Evolutionary conservation across 2,329 filamentous ascomycete genomes (phyloP).

Genomic region (Xylaria sp.): DNA sequence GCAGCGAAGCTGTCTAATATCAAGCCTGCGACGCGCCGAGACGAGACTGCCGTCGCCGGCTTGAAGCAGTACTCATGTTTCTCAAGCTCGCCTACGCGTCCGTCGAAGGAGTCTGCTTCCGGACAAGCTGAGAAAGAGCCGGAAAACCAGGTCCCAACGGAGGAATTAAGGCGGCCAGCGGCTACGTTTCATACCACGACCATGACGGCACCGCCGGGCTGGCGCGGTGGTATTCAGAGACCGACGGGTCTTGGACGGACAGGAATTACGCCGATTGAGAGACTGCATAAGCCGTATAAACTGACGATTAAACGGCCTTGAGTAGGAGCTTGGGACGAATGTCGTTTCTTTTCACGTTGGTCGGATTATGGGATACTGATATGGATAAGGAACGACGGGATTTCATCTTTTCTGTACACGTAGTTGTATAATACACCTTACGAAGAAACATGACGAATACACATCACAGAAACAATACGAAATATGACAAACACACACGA

Average conservation of each 20-base stretch:
- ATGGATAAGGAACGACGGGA: not conserved
- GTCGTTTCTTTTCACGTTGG: too few species aligned
- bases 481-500: too few species aligned
- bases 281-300: slow-evolving; percentile 52
- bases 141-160: slow-evolving; percentile 28
- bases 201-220: slow-evolving; percentile 35
- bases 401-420: not conserved
- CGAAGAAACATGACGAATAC: not conserved
- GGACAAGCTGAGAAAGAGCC: slow-evolving; percentile 16
- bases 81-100: slow-evolving; percentile 48
- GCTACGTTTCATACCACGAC: slow-evolving; percentile 50
- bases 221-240: slow-evolving; percentile 38
- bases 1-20: slow-evolving; percentile 31
- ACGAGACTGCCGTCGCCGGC: slow-evolving; percentile 13
- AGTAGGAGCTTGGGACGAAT: not conserved
- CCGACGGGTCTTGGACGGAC: slow-evolving; percentile 40
- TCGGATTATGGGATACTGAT: not conserved
- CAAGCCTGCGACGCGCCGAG: slow-evolving; percentile 29
- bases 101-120: slow-evolving; percentile 1
- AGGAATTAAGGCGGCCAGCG: slow-evolving; percentile 36
- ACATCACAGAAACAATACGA: too few species aligned
- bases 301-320: slow-evolving; percentile 45
- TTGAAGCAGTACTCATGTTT: slow-evolving; percentile 50
- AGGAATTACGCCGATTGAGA: slow-evolving; percentile 45
- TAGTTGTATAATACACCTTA: not conserved